Conservation (phyloP, 1,284 basidiomycete species). For the Papiliotrema fonsecae region DNA sequence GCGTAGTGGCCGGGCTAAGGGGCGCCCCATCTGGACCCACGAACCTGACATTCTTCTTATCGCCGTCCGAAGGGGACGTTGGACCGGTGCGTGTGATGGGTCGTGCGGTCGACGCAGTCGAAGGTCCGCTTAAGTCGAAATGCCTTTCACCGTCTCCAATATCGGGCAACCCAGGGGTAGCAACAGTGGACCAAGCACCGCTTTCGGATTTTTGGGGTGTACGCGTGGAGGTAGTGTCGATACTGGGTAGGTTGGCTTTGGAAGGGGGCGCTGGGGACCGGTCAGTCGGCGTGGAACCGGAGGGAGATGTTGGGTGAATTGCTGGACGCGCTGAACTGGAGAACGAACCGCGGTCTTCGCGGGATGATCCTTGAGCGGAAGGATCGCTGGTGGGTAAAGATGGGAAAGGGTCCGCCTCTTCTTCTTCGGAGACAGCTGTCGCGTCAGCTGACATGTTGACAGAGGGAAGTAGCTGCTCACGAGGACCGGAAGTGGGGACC, state of each 20-base stretch:
- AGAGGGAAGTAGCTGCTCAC: slow-evolving; percentile 10
- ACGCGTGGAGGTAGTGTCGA: slow-evolving; percentile 9
- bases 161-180: slow-evolving; percentile 42
- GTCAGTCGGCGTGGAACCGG: not conserved
- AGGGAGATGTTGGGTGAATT: slow-evolving; percentile 19
- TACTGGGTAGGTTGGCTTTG: slow-evolving; percentile 13
- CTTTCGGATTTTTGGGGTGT: slow-evolving; percentile 14
- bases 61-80: slow-evolving; percentile 8
- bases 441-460: slow-evolving; percentile 2
- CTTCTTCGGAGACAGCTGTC: slow-evolving; percentile 27
- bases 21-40: slow-evolving; percentile 46
- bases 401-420: slow-evolving; percentile 16
- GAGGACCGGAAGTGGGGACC: slow-evolving; percentile 42
- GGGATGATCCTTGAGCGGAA: not conserved
- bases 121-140: slow-evolving; percentile 18
- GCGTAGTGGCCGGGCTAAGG: slow-evolving; percentile 33
- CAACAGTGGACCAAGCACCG: slow-evolving; percentile 43
- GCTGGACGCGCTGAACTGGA: slow-evolving; percentile 15
- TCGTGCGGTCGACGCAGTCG: slow-evolving; percentile 11
- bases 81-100: not conserved
- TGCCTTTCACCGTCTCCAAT: slow-evolving; percentile 16
- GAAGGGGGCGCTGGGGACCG: slow-evolving; percentile 14
- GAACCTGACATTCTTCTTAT: slow-evolving; percentile 42
- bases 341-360: slow-evolving; percentile 12
- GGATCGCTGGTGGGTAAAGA: slow-evolving; percentile 17